These are phyloP conservation scores for Pseudogymnoascus sp. DNA, from an alignment of 2,329 filamentous ascomycete genomes.

Conservation along the genomic window DNA sequence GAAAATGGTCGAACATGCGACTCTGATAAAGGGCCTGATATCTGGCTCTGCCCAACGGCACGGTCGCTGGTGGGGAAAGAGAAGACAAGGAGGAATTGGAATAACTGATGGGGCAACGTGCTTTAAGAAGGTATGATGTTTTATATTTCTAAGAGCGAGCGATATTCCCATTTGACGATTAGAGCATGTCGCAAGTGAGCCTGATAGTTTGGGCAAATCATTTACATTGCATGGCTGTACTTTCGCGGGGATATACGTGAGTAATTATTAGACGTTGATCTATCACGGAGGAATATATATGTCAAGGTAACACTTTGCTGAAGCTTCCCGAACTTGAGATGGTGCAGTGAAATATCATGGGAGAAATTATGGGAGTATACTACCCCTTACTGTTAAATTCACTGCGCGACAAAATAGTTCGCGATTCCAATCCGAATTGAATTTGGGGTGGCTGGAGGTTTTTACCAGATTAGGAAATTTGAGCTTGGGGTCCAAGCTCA, in stretches of 20 bases:
- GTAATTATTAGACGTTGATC: neutral
- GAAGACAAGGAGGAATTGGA: conserved; percentile 33
- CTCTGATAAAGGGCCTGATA: conserved; percentile 49
- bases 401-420: neutral
- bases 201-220: conserved; percentile 5
- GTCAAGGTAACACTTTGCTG: neutral
- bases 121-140: conserved; percentile 1
- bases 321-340: neutral
- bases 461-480: conserved; percentile 3
- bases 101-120: neutral
- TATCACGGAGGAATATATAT: neutral
- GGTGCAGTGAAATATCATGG: neutral
- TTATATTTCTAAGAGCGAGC: neutral
- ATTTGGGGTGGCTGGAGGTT: neutral
- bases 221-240: neutral
- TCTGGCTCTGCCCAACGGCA: conserved; percentile 60
- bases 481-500: neutral
- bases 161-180: neutral
- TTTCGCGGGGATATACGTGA: neutral
- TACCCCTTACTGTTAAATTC: neutral
- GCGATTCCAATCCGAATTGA: neutral
- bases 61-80: conserved; percentile 63
- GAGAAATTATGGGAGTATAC: neutral
- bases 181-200: neutral
- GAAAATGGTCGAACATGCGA: conserved; percentile 45